Percentiles rank a stretch among this genome's conserved stretches.
These are phyloP conservation scores for Populus hybrid DNA, from an alignment of 441 rosid genomes.

Conservation along the genomic window DNA sequence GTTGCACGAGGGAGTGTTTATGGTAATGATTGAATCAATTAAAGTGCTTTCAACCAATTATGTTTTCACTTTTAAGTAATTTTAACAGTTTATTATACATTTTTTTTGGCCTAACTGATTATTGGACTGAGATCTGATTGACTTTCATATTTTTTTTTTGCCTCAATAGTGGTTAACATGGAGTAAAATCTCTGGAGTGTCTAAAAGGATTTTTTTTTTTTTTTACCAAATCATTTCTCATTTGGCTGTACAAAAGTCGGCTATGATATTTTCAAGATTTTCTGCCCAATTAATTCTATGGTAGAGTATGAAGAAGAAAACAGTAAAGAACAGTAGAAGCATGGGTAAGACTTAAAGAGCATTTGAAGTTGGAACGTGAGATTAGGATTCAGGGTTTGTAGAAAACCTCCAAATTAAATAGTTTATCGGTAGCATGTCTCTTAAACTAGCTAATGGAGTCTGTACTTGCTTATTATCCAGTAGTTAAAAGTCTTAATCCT, in stretches of 20 bases:
- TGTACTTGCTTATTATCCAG: not conserved
- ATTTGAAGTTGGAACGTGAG: not conserved
- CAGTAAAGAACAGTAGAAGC: not conserved
- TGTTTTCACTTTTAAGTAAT: not conserved
- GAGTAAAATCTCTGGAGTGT: not conserved
- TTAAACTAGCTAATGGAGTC: not conserved
- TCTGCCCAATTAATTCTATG: not conserved
- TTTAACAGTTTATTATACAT: not conserved
- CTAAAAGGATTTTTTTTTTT: not conserved
- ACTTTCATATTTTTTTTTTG: not conserved
- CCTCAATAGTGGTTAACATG: too few relatives aligned
- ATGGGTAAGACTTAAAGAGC: not conserved
- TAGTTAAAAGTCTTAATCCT: not conserved
- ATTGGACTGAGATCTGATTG: conserved; percentile 16
- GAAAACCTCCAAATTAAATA: not conserved
- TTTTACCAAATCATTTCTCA: not conserved
- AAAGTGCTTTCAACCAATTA: not conserved
- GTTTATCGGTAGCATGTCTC: not conserved
- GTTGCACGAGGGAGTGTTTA: conserved; percentile 10
- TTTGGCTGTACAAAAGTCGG: not conserved
- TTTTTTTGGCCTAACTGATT: not conserved
- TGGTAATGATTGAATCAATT: not conserved
- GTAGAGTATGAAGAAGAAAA: not conserved
- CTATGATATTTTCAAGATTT: not conserved
- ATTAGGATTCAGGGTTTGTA: not conserved